These are phyloP conservation scores for Saccharomyces hybrid DNA, from an alignment of 1,139 yeast species.

Conservation along the genomic window DNA sequence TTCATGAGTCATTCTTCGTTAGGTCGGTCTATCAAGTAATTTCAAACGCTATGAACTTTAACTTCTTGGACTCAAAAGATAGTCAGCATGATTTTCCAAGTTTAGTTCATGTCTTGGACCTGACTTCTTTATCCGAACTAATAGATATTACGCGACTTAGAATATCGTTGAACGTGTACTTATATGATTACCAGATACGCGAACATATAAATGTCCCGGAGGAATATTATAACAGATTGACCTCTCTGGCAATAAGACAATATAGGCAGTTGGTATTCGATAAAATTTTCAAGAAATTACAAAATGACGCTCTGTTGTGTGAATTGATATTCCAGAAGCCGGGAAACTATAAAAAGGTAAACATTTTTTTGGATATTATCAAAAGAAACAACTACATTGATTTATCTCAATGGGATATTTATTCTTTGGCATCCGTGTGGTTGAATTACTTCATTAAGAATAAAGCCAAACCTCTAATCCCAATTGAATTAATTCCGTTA, in stretches of 20 bases:
- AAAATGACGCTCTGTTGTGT: conserved; percentile 38
- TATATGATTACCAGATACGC: conserved; percentile 40
- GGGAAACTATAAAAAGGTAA: conserved; percentile 47
- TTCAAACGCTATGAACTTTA: conserved; percentile 49
- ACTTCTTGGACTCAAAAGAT: conserved; percentile 29
- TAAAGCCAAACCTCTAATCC: conserved; percentile 41
- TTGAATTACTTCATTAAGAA: conserved; percentile 41
- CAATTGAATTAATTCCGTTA: conserved; percentile 37
- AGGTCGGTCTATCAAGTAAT: conserved; percentile 72
- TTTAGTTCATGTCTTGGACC: conserved; percentile 31
- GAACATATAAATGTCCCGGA: conserved; percentile 34
- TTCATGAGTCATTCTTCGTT: conserved; percentile 89
- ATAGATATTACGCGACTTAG: conserved; percentile 72
- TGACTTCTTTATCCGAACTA: conserved; percentile 55
- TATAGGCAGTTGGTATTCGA: conserved; percentile 35
- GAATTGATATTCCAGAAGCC: conserved; percentile 52
- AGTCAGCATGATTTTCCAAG: conserved; percentile 9
- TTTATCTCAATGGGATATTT: conserved; percentile 55
- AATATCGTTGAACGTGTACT: conserved; percentile 67
- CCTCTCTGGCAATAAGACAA: conserved; percentile 30
- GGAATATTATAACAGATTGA: conserved; percentile 23
- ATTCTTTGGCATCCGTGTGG: conserved; percentile 49
- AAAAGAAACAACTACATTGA: conserved; percentile 49
- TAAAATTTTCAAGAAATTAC: conserved; percentile 43
- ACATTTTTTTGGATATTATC: conserved; percentile 46